These are phyloP conservation scores for Botrytis medusae DNA, from an alignment of 2,329 filamentous ascomycete species.

Conservation along the genomic window DNA sequence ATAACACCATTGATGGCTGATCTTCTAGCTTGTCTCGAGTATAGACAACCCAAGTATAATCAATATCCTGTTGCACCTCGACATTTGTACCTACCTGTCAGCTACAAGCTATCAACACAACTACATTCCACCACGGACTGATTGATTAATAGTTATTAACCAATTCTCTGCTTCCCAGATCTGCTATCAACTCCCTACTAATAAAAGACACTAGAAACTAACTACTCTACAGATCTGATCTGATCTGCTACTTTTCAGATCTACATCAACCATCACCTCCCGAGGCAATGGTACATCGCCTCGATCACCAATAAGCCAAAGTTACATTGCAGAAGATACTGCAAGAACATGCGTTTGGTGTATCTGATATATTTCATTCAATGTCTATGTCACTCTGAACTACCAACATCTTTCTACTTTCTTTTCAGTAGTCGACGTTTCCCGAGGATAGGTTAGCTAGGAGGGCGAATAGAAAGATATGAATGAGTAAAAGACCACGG, in stretches of 20 bases:
- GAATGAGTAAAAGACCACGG: neutral
- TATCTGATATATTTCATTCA: neutral
- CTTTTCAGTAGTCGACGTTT: neutral
- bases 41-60: neutral
- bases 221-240: neutral
- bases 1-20: neutral
- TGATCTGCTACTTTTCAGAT: neutral
- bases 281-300: neutral
- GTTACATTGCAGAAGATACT: constrained; percentile 4
- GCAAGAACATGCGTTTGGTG: neutral
- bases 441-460: neutral
- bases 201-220: too few species aligned
- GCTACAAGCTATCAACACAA: neutral
- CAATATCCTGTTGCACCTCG: neutral
- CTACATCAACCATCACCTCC: neutral
- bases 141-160: neutral
- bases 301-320: neutral
- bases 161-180: too few species aligned
- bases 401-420: neutral
- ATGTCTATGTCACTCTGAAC: neutral
- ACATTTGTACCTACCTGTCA: neutral
- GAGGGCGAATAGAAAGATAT: neutral
- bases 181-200: too few species aligned
- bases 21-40: neutral
- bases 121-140: neutral